Conservation (phyloP, 73 alveolate genomes). For the Blepharisma stoltei region DNA sequence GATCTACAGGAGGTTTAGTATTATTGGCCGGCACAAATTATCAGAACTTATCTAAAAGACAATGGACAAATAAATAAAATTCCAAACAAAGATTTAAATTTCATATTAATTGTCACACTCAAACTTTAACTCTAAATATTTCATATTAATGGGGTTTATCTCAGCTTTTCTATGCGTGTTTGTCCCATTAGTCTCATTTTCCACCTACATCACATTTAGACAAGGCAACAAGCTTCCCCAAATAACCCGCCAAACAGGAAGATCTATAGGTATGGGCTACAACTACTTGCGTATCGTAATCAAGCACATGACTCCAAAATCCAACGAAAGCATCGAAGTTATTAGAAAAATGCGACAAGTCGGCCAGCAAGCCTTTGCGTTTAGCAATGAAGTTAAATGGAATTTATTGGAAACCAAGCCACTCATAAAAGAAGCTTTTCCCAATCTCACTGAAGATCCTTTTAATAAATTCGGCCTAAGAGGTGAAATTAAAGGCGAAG, state of each 20-base stretch:
- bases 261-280: constrained; percentile 28
- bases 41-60: too few relatives aligned
- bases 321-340: neutral
- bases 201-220: neutral
- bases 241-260: neutral
- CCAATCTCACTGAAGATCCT: constrained; percentile 25
- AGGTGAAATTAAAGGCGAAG: neutral
- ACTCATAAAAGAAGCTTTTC: neutral
- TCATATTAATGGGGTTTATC: too few relatives aligned
- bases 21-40: too few relatives aligned
- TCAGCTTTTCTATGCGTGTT: too few relatives aligned
- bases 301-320: constrained; percentile 7
- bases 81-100: too few relatives aligned
- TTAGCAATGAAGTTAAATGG: constrained; percentile 8
- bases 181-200: neutral
- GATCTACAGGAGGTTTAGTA: too few relatives aligned
- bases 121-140: too few relatives aligned
- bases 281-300: neutral
- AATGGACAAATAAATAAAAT: too few relatives aligned
- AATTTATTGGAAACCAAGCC: neutral
- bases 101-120: too few relatives aligned
- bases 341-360: constrained; percentile 18
- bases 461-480: constrained; percentile 8
- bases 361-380: constrained; percentile 25
- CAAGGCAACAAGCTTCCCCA: constrained; percentile 14